phyloP scores from a whole-genome alignment of 2,329 filamentous ascomycete genomes.

The Penicillium occitanis region DNA sequence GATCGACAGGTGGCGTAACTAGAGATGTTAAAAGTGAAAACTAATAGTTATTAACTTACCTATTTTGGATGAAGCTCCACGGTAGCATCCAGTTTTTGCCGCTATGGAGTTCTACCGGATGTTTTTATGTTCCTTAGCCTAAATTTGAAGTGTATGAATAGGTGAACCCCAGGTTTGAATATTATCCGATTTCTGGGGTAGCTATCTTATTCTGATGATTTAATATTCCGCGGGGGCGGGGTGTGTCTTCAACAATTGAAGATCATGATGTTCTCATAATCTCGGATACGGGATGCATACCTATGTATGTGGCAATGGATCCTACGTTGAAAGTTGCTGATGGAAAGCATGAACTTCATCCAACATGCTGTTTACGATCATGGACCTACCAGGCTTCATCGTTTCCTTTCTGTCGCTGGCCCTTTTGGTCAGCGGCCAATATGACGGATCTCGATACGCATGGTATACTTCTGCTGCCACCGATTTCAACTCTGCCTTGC shows the following conservation, averaged over 20 bases:
- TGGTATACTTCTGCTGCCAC: constrained; percentile 24
- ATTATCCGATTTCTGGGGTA: not conserved
- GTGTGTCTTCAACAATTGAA: not conserved
- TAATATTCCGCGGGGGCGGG: not conserved
- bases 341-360: not conserved
- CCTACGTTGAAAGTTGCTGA: not conserved
- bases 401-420: not conserved
- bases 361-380: not conserved
- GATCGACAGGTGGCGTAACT: not conserved
- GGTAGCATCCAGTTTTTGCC: not conserved
- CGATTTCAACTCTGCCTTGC: constrained; percentile 24
- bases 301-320: not conserved
- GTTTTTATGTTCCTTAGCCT: not conserved
- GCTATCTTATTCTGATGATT: not conserved
- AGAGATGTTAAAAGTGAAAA: not conserved
- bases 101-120: not conserved
- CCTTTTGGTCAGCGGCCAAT: not conserved
- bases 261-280: not conserved
- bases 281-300: not conserved
- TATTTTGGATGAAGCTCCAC: not conserved
- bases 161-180: not conserved
- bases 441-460: constrained; percentile 9
- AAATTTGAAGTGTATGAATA: not conserved
- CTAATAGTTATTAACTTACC: not conserved
- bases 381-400: not conserved